Conservation (phyloP, 352 stramenopile genomes). For the Peronospora farinosa region DNA sequence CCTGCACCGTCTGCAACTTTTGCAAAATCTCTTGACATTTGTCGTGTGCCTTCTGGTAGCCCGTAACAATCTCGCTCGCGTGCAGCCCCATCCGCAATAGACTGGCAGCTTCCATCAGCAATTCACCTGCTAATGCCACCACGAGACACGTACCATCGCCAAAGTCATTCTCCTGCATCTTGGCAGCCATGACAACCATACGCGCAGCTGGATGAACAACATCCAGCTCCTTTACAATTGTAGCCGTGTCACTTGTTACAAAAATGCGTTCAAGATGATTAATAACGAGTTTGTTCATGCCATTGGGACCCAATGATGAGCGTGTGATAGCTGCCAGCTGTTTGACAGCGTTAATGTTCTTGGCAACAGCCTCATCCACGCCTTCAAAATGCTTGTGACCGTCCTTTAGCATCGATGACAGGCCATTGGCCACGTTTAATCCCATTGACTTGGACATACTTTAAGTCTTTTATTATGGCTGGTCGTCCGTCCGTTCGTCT, state of each 20-base stretch:
- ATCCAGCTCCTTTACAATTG: slow-evolving; percentile 98
- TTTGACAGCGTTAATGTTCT: slow-evolving; percentile 98
- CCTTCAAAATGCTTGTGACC: slow-evolving; percentile 95
- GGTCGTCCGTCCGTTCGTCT: no score
- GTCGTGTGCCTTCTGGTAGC: slow-evolving; percentile 94
- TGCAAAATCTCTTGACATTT: slow-evolving; percentile 91
- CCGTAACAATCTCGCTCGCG: slow-evolving; percentile 95
- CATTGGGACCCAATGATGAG: slow-evolving; percentile 97
- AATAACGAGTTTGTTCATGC: slow-evolving; percentile 99
- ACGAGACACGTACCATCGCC: slow-evolving; percentile 96
- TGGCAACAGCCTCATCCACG: slow-evolving; percentile 93
- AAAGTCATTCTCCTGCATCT: slow-evolving; percentile 98
- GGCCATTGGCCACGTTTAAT: slow-evolving; percentile 92
- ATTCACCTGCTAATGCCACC: slow-evolving; percentile 95
- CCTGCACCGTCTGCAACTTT: slow-evolving; percentile 66
- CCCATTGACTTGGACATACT: slow-evolving; percentile 91
- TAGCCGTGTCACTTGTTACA: slow-evolving; percentile 98
- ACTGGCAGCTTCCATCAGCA: slow-evolving; percentile 94
- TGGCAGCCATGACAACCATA: slow-evolving; percentile 95
- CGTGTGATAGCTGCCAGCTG: slow-evolving; percentile 96
- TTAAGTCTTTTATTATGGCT: no score
- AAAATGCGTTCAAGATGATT: slow-evolving; percentile 99
- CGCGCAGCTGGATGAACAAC: slow-evolving; percentile 98
- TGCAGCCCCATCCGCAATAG: slow-evolving; percentile 97
- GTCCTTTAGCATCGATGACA: slow-evolving; percentile 97